Conservation (phyloP, 495 filamentous ascomycete species). For the Melanomma pulvis-pyrius region DNA sequence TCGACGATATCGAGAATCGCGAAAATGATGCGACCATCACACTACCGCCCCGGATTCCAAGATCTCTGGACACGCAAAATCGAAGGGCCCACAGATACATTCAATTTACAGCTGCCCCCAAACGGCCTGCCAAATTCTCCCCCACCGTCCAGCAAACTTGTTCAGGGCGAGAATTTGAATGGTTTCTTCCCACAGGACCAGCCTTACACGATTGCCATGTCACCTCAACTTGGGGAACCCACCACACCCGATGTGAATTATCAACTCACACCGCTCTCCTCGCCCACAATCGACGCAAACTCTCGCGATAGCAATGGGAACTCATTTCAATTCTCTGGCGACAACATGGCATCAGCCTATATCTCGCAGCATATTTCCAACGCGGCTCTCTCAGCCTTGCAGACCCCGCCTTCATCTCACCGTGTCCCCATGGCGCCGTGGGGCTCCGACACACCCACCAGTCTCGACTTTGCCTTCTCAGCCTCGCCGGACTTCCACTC, state of each 20-base stretch:
- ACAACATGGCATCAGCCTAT: constrained; percentile 23
- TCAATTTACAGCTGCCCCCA: constrained; percentile 37
- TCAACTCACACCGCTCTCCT: constrained; percentile 36
- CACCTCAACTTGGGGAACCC: background rate
- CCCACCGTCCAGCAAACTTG: constrained; percentile 37
- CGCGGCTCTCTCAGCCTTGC: constrained; percentile 40
- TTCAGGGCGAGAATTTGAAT: constrained; percentile 29
- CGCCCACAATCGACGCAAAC: constrained; percentile 27
- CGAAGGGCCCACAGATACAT: constrained; percentile 37
- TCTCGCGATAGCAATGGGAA: constrained; percentile 14
- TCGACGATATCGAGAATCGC: constrained; percentile 7
- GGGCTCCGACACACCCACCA: constrained; percentile 27
- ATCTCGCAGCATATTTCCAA: constrained; percentile 15
- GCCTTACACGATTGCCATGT: constrained; percentile 38
- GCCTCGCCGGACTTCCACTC: constrained; percentile 35
- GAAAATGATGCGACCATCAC: constrained; percentile 46
- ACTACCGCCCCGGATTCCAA: constrained; percentile 37
- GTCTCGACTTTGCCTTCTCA: constrained; percentile 35
- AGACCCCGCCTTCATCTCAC: constrained; percentile 35
- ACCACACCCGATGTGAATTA: constrained; percentile 24
- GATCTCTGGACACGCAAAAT: constrained; percentile 41
- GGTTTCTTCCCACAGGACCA: constrained; percentile 23
- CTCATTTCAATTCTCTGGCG: constrained; percentile 27
- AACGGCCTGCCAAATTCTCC: constrained; percentile 36
- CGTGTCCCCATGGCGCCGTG: constrained; percentile 28